Conservation (phyloP, 2,329 filamentous ascomycete species). For the Dactylellina parvicollis region DNA sequence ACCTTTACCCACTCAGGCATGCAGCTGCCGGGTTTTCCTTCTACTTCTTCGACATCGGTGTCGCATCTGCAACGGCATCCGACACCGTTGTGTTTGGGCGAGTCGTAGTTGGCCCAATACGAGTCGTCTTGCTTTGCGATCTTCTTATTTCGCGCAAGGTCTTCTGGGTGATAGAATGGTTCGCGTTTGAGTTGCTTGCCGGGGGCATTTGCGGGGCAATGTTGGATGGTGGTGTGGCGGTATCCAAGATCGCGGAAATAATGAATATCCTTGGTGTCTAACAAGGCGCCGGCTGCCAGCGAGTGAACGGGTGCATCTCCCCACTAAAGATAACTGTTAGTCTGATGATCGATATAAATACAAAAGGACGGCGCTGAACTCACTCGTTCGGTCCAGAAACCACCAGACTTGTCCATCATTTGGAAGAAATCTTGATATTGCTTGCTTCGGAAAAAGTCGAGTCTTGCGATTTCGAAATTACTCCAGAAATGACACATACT, state of each 20-base stretch:
- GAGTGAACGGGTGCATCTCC: slow-evolving; percentile 98
- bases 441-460: slow-evolving; percentile 97
- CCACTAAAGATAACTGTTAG: slow-evolving; percentile 72
- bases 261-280: slow-evolving; percentile 85
- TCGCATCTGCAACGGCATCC: slow-evolving; percentile 97
- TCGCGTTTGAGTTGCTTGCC: slow-evolving; percentile 81
- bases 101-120: slow-evolving; percentile 91
- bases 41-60: slow-evolving; percentile 95
- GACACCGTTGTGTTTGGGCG: slow-evolving; percentile 92
- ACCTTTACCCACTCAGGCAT: slow-evolving; percentile 96
- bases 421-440: slow-evolving; percentile 98
- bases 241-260: slow-evolving; percentile 99
- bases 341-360: background rate
- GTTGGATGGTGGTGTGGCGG: slow-evolving; percentile 97
- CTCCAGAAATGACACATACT: slow-evolving; percentile 99
- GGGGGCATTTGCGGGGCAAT: slow-evolving; percentile 95
- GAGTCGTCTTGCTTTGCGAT: slow-evolving; percentile 90
- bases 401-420: slow-evolving; percentile 97
- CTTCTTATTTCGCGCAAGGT: slow-evolving; percentile 73
- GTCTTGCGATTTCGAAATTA: slow-evolving; percentile 95
- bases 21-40: slow-evolving; percentile 96
- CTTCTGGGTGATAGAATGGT: slow-evolving; percentile 84
- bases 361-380: slow-evolving; percentile 59
- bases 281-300: slow-evolving; percentile 87
- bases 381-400: slow-evolving; percentile 99